Evolutionary conservation across 441 rosid species (phyloP), one percentile per base, ranked within the genome.

Genomic region (Viola pubescens): DNA sequence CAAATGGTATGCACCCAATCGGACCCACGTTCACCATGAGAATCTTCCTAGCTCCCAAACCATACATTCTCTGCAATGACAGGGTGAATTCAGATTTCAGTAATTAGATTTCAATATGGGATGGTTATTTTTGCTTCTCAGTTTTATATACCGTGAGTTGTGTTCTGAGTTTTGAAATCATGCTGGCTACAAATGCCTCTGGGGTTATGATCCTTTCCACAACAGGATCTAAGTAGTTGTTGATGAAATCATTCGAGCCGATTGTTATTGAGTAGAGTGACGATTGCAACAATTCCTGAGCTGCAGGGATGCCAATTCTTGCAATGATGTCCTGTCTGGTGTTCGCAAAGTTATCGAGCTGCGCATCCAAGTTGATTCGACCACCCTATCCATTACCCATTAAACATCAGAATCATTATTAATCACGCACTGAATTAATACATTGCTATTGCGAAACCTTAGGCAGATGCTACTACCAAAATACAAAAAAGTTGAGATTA

Each of bases 221-320:
- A 19, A 76, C 73, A 0, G 94, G 86, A 8, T 76, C 63, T 45
- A 89, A 79, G 65, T 87, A 87, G 72, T 87, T 85, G 56, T 83
- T 75, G 58, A 89, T 79, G 62, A 89, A 67, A 64, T 89, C 97
- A 42, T 89, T 89, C 0, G 97, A 83, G 47, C 95, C 97, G 0
- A 69, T 73, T 12, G 88, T 75, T 42, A 85, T 73, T 0, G 88
- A 83, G 64, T 76, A 89, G 5, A 85, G 63, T 42, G 92, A 71
- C 4, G 41, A 67, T 62, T 62, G 54, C 14, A 84, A 19, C 43
- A 81, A 62, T 54, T 79, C 52, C 5, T 14, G 57, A 0, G 89
- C 75, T 37, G 77, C 82, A 3, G 78, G 34, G 38, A 47, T 70
- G 37, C 90, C 91, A 4, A 78, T 74, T 54, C 55, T 66, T 7